Percentiles rank a stretch among this genome's conserved stretches.
Conservation (phyloP, 768 basidiomycete species). For the Paxillus ammoniavirescens region DNA sequence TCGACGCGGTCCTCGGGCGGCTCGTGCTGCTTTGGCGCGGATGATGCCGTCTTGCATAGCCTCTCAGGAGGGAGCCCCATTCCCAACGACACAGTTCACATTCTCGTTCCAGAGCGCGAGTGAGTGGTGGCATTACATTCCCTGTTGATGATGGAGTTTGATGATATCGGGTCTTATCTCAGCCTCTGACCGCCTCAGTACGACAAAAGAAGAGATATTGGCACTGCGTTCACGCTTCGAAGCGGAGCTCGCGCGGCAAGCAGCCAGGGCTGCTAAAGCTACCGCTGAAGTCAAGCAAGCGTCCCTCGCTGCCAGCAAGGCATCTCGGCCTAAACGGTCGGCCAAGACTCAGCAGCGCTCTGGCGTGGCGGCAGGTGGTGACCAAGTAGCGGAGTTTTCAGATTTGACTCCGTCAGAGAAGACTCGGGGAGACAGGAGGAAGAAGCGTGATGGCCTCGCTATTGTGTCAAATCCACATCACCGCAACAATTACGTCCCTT, state of each 20-base stretch:
- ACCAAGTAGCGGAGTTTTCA: constrained; percentile 37
- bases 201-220: constrained; percentile 68
- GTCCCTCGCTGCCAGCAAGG: constrained; percentile 36
- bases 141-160: constrained; percentile 24
- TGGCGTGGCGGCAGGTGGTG: constrained; percentile 30
- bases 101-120: constrained; percentile 65
- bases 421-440: constrained; percentile 65
- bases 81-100: constrained; percentile 55
- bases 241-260: constrained; percentile 69
- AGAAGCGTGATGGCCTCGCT: constrained; percentile 87
- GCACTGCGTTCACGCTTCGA: constrained; percentile 68
- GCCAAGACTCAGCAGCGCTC: constrained; percentile 40
- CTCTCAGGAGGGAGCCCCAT: constrained; percentile 33
- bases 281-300: constrained; percentile 53
- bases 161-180: constrained; percentile 25
- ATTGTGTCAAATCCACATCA: constrained; percentile 97
- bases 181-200: constrained; percentile 73
- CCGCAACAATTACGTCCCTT: constrained; percentile 90
- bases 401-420: constrained; percentile 36
- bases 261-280: constrained; percentile 50
- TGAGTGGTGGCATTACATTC: constrained; percentile 48
- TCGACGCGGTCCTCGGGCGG: constrained; percentile 49
- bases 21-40: constrained; percentile 39
- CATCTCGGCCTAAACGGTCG: constrained; percentile 36
- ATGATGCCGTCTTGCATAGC: constrained; percentile 4